Base-by-base conservation (phyloP, 352 stramenopile species). In the Globisporangium perplexum region DNA sequence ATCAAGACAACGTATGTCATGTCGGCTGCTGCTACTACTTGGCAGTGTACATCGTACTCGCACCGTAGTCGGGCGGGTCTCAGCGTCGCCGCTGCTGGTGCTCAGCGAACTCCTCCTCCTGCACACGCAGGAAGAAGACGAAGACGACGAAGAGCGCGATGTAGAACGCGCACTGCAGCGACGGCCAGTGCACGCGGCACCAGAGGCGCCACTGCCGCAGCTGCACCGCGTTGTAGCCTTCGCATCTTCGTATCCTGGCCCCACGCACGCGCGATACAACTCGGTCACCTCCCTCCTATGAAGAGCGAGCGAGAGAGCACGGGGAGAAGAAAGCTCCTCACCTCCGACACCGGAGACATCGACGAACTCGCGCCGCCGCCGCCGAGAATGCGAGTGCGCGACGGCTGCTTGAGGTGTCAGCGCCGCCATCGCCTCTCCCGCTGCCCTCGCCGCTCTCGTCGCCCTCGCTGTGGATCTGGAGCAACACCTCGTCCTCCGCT, bases 151-250 rank as follows among this genome's bases (percentile, higher is more conserved):
- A 86, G 38, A 86, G 68, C 47, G 58, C 31, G 51, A 83, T 68
- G 69, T 86, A 83, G 66, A 86, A 82, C 10, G 77, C 50, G 38
- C 72, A 82, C 62, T 86, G 75, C 8, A 86, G 45, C 24, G 70
- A 72, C 17, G 62, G 33, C 72, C 70, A 82, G 52, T 86, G 68
- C 47, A 86, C 66, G 55, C 72, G 63, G 39, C 63, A 66, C 75
- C 75, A 86, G 54, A 82, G 69, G 14, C 54, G 58, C 68, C 71
- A 83, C 48, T 82, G 75, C 42, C 52, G 53, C n/a, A 30, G 48
- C 7, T 45, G 46, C 30, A 60, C 57, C 7, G 28, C 12, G 30
- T 17, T 42, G 7, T 30, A 30, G 20, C 51, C 44, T 3, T 5
- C 17, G 15, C 41, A 57, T 6, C 31, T 1, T 8, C 51, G 51